Conservation (phyloP, 2,329 filamentous ascomycete genomes). For the Berkeleyomyces rouxiae region DNA sequence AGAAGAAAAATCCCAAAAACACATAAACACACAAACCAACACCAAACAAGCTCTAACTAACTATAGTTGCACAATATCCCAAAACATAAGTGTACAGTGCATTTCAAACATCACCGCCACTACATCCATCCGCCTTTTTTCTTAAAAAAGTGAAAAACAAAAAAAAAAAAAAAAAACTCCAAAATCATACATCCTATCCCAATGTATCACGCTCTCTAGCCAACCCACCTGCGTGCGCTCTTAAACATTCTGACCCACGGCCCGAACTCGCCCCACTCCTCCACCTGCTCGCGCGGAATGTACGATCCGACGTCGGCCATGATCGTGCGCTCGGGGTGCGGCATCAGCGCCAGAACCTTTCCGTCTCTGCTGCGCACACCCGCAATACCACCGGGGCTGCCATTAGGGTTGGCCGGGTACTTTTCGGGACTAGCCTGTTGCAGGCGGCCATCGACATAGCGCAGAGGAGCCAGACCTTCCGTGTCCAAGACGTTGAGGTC, state of each 20-base stretch:
- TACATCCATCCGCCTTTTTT: neutral
- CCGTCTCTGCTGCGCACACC: conserved; percentile 64
- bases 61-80: too few species aligned
- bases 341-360: conserved; percentile 77
- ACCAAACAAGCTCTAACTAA: too few species aligned
- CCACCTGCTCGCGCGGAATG: conserved; percentile 38
- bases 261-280: conserved; percentile 63
- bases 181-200: neutral
- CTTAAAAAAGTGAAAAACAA: neutral
- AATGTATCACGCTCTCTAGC: conserved; percentile 24
- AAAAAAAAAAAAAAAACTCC: too few species aligned
- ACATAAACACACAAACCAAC: too few species aligned
- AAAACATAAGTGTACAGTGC: too few species aligned
- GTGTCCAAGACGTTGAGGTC: conserved; percentile 24
- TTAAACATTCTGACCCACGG: conserved; percentile 79
- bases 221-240: conserved; percentile 78
- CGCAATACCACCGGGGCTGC: conserved; percentile 65
- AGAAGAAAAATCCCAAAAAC: too few species aligned
- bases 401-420: conserved; percentile 82
- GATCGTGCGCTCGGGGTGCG: conserved; percentile 81
- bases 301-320: conserved; percentile 65
- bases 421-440: conserved; percentile 52
- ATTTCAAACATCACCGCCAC: too few species aligned
- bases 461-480: conserved; percentile 52
- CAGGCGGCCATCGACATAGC: conserved; percentile 66